Base-by-base conservation (phyloP, 208 protist species). In the Leishmania gerbilli region DNA sequence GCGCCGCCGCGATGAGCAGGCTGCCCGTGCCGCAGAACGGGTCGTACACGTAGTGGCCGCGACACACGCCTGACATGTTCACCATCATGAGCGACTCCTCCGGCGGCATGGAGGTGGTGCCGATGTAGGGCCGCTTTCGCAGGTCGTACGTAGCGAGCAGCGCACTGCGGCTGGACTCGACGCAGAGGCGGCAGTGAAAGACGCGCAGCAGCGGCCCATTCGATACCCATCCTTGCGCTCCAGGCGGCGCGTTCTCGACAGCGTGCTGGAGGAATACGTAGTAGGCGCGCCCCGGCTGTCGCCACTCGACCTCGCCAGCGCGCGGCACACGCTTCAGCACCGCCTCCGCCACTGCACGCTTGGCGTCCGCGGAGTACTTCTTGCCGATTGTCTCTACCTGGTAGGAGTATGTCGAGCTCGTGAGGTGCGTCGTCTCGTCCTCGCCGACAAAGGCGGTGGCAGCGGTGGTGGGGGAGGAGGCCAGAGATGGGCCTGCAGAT, bases 61-160 rank as follows among this genome's bases (percentile, higher is more conserved):
- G 64, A 3, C 79, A 58, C 27, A 98, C 93, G 27, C 89, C 64
- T n/a, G 88, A 92, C 75, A 97, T 74, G 83, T 99, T 99, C 47
- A 89, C 90, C 94, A 98, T 97, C 64, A 99, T 75, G 31, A 99
- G 84, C 3, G 95, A 92, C 76, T 98, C 92, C 83, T 99, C 97
- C 42, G 96, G 90, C n/a, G 97, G 93, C 98, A 99, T 99, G 42
- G 97, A 97, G 3, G 98, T 99, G 3, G 98, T 99, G 74, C 98
- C 98, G 78, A 99, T 93, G 88, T 99, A 99, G 37, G 90, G 90
- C 13, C 98, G 88, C n/a, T 81, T 85, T 64, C 92, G 90, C 11
- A 99, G 88, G 74, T 93, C 90, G 85, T 96, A 99, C 53, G 62
- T 81, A 27, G 90, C 79, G 8, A 98, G 89, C 31, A 95, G 65